These are phyloP conservation scores for Chara braunii DNA, from an alignment of 139 green algal genomes.

Conservation along the genomic window DNA sequence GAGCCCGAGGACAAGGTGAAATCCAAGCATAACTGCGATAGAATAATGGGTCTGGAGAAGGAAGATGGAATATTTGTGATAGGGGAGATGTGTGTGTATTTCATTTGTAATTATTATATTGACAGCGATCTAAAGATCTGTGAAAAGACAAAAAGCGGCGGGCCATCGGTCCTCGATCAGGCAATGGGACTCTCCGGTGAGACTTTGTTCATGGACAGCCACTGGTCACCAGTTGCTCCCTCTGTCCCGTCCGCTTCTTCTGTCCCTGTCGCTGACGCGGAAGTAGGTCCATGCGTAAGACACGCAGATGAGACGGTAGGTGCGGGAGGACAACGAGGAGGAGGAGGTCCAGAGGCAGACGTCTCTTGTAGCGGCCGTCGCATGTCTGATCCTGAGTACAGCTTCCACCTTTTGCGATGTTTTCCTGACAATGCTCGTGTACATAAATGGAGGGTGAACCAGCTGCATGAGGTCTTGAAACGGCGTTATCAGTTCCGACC, in stretches of 20 bases:
- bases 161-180: constrained; percentile 28
- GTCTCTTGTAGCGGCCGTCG: too few species aligned
- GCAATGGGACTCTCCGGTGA: constrained; percentile 16
- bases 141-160: constrained; percentile 13
- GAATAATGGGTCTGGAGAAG: constrained; percentile 37
- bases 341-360: constrained; percentile 7
- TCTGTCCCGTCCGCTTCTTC: too few species aligned
- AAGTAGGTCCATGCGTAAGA: too few species aligned
- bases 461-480: constrained; percentile 51
- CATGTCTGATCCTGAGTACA: too few species aligned
- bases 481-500: constrained; percentile 57
- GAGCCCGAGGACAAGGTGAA: constrained; percentile 21
- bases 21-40: constrained; percentile 31
- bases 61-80: constrained; percentile 33
- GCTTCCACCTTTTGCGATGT: too few species aligned
- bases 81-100: constrained; percentile 32
- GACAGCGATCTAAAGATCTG: constrained; percentile 16
- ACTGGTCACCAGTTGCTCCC: too few species aligned
- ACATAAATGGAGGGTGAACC: constrained; percentile 27
- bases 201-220: background rate
- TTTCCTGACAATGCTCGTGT: too few species aligned
- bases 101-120: constrained; percentile 33
- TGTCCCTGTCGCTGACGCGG: too few species aligned
- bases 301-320: background rate
- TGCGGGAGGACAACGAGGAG: background rate